Percentiles rank a stretch among this genome's conserved stretches.
Evolutionary conservation across 148 eudicot species (phyloP).

Genomic region (Vaccinium corymbosum): DNA sequence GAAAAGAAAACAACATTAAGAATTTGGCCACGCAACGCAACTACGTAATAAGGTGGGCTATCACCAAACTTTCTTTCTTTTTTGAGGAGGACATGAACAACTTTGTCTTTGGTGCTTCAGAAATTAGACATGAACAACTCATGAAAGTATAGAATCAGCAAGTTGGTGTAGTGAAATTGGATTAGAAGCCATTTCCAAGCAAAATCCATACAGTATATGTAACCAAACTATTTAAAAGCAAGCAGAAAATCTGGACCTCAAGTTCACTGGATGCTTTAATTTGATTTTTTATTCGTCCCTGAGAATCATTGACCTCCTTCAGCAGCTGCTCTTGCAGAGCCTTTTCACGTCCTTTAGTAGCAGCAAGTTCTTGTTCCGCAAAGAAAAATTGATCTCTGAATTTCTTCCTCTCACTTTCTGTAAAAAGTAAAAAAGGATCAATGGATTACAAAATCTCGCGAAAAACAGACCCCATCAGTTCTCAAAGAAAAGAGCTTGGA

Average conservation of each 20-base stretch:
- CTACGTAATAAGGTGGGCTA: neutral
- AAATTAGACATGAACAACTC: neutral
- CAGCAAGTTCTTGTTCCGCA: slow-evolving; percentile 94
- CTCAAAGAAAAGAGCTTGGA: neutral
- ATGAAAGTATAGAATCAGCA: slow-evolving; percentile 7
- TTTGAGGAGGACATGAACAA: neutral
- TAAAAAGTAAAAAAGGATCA: slow-evolving; percentile 22
- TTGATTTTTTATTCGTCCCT: slow-evolving; percentile 68
- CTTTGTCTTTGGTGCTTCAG: too few relatives aligned
- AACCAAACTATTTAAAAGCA: neutral
- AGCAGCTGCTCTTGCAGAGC: slow-evolving; percentile 73
- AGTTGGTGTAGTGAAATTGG: neutral
- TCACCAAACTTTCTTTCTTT: neutral
- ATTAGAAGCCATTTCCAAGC: slow-evolving; percentile 1
- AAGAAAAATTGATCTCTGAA: slow-evolving; percentile 58
- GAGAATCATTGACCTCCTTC: slow-evolving; percentile 76
- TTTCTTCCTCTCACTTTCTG: slow-evolving; percentile 73
- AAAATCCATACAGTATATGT: neutral
- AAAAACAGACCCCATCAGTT: neutral
- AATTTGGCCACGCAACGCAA: neutral
- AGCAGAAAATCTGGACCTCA: slow-evolving; percentile 44
- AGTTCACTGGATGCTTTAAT: slow-evolving; percentile 56
- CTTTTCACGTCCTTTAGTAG: slow-evolving; percentile 85
- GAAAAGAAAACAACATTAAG: neutral
- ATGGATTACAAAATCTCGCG: slow-evolving; percentile 4